Percentiles rank a stretch among this genome's conserved stretches.
These are phyloP conservation scores for Leccinum boreale DNA, from an alignment of 768 basidiomycete species.

Conservation along the genomic window DNA sequence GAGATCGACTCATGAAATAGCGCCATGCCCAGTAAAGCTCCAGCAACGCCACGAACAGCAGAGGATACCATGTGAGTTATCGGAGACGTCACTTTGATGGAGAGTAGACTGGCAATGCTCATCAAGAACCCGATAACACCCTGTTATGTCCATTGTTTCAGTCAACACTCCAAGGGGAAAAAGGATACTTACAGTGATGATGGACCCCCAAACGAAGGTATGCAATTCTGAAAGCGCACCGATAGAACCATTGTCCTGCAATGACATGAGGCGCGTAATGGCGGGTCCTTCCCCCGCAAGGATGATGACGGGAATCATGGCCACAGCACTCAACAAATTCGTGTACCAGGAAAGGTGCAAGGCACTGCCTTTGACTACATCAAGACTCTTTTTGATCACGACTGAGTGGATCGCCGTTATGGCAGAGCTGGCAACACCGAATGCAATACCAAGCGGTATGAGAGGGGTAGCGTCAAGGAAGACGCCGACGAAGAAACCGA, in stretches of 20 bases:
- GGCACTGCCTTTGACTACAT: conserved; percentile 78
- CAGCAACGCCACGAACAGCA: conserved; percentile 91
- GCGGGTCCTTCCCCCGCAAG: conserved; percentile 72
- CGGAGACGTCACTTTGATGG: conserved; percentile 96
- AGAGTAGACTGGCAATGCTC: conserved; percentile 88
- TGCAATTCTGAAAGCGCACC: conserved; percentile 45
- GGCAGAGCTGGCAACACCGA: conserved; percentile 82
- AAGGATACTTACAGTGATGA: conserved; percentile 59
- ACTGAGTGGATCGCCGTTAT: conserved; percentile 91
- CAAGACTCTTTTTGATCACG: conserved; percentile 85
- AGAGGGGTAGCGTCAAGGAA: conserved; percentile 69
- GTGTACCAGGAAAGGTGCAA: conserved; percentile 89
- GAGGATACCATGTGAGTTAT: conserved; percentile 98
- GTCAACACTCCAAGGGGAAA: neutral
- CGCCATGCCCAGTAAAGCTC: conserved; percentile 80
- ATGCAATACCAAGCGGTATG: conserved; percentile 63
- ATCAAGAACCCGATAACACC: conserved; percentile 90
- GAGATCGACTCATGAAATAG: conserved; percentile 81
- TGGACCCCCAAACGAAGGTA: conserved; percentile 77
- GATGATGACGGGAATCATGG: conserved; percentile 70
- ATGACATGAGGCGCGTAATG: conserved; percentile 58
- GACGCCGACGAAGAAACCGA: conserved; percentile 90
- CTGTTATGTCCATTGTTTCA: conserved; percentile 34
- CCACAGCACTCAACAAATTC: conserved; percentile 73
- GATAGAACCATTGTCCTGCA: conserved; percentile 37